Evolutionary conservation across 2,329 filamentous ascomycete genomes (phyloP), one percentile per base, ranked within the genome.

Genomic region (Ascochyta clinopodiicola): DNA sequence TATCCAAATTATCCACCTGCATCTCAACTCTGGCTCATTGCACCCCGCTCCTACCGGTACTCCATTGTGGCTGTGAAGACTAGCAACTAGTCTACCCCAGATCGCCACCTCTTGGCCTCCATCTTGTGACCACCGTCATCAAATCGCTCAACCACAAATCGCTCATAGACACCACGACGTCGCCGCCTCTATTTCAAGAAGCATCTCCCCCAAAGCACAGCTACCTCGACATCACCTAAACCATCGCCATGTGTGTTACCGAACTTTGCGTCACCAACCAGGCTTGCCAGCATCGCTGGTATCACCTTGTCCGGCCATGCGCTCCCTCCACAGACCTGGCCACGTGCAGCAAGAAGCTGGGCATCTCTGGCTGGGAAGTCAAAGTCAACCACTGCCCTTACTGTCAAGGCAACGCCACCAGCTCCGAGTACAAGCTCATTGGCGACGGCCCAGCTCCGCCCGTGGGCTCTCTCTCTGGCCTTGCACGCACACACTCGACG

Each of bases 241-340:
- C 39, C 51, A 45, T 46, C 58, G 73, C 39, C 62, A 82, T 82
- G 80, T 82, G 80, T 61, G 70, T 81, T 67, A 79, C 79, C 59
- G 78, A 80, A 59, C 74, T 82, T 39, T 80, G 81, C 69, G 77
- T 81, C 53, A 78, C 78, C 45, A 74, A 75, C 7, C 74, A 78
- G 48, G 68, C 76, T 38, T 82, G 80, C 74, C 70, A 74, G 50
- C 80, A 82, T 60, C 77, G 80, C 57, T 82, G 80, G 80, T 81
- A 81, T 70, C 75, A 79, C 55, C 75, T 82, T 25, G 69, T 77
- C 31, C 72, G 75, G 34, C 68, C 78, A 39, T 82, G 80, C 71
- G 68, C 67, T 25, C 72, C 77, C 2, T 71, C 71, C 43, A 75
- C 71, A 64, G 78, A 81, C 61, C 77, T 82, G 48, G 66, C 76